phyloP scores from a whole-genome alignment of 1,284 basidiomycete species.

The Cutaneotrichosporon curvatum region DNA sequence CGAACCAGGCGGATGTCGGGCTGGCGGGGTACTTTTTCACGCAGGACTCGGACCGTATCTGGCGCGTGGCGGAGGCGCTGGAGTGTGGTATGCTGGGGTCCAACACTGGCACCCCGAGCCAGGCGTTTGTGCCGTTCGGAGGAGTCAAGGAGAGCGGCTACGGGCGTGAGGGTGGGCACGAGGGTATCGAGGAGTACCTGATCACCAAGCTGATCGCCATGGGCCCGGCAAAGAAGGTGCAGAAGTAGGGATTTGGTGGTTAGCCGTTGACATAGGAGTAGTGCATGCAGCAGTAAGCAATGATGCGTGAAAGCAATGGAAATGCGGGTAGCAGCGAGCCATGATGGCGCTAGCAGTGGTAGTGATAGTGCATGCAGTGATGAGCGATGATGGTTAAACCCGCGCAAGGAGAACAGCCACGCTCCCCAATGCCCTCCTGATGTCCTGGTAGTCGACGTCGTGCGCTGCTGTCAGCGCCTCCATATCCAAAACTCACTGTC shows the following conservation, averaged over 20 bases:
- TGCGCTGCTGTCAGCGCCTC: constrained; percentile 57
- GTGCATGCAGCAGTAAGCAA: too few species aligned
- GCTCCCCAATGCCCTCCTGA: constrained; percentile 78
- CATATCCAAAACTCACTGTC: constrained; percentile 63
- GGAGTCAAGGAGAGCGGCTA: constrained; percentile 53
- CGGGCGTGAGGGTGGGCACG: constrained; percentile 38
- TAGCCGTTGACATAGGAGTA: too few species aligned
- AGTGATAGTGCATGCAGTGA: too few species aligned
- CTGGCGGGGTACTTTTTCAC: constrained; percentile 91
- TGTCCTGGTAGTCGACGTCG: constrained; percentile 93
- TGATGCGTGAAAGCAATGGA: too few species aligned
- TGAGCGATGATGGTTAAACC: constrained; percentile 4
- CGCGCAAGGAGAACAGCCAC: constrained; percentile 55
- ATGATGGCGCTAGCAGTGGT: too few species aligned
- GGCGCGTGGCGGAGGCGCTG: constrained; percentile 94
- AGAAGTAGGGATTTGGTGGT: too few species aligned
- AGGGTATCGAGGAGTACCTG: constrained; percentile 42
- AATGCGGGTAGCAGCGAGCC: too few species aligned
- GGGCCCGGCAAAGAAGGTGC: constrained; percentile 15
- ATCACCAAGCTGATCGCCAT: constrained; percentile 38
- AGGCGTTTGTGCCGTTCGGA: constrained; percentile 83
- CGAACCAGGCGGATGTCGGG: constrained; percentile 78
- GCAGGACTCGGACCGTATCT: constrained; percentile 78
- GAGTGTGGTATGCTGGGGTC: constrained; percentile 75
- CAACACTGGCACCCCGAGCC: constrained; percentile 63